Base-by-base conservation (phyloP, 108 stramenopile genomes). In the Nitzschia sp. region DNA sequence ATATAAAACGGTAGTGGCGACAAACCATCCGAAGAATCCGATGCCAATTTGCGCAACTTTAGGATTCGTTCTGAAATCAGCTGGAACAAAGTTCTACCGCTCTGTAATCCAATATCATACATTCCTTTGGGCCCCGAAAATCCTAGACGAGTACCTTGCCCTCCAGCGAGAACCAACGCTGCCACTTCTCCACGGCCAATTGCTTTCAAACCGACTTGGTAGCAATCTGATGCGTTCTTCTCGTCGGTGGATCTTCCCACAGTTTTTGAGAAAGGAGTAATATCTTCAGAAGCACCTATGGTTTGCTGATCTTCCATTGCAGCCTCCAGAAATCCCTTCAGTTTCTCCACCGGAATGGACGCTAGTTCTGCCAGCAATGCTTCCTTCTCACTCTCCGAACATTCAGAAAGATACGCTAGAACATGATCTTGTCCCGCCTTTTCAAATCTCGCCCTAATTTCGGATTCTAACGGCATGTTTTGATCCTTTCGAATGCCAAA, bases 111-210 rank as follows among this genome's bases (percentile, higher is more conserved):
- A 36, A 98, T 96, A 70, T 94, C 82, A 78, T 97, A 98, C 86
- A 87, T 91, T 34, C 98, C 99, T 81, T 99, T 99, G 42, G 98
- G 97, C 2, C 95, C 94, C 53, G 83, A 73, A 70, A 88, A 98
- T 11, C 98, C 98, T 2, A 99, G 83, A 32, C 99, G 84, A 19
- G 98, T 98, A 64, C 98, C 98, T 82, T 97, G 97, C 8, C 98
- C 98, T 23, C 98, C 98, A 13, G 94, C 85, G 25, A 99, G 74
- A 6, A 98, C 84, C 31, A 99, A 68, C 28, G 94, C 93, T 8
- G 97, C 99, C 0, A 99, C 97, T 65, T 94, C 27, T 17, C 86
- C 84, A 27, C 65, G 46, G 18, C 26, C 3, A 19, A 89, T 83
- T 42, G 91, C 94, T 6, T 84, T 61, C 27, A 92, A 75, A 42